A percentile compares a stretch with the other conserved stretches of the same genome.
phyloP scores from a whole-genome alignment of 371 early-diverging fungal genomes.

The Rhizopus stolonifer region DNA sequence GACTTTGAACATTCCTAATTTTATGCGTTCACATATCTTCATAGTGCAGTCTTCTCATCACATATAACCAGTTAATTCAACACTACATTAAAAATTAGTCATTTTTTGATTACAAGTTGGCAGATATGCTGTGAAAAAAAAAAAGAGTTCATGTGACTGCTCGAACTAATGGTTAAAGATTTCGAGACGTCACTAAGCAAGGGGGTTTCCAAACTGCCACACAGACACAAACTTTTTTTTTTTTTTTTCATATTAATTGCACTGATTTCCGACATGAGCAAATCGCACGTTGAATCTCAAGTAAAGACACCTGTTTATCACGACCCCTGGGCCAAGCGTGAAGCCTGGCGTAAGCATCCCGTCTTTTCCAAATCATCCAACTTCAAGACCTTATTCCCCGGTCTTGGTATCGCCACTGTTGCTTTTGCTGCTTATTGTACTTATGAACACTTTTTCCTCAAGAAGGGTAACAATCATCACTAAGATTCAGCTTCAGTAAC shows the following conservation, averaged over 20 bases:
- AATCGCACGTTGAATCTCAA: conserved; percentile 44
- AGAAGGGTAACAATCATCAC: conserved; percentile 43
- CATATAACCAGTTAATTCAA: too few species aligned
- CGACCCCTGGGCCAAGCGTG: conserved; percentile 87
- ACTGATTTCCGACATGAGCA: conserved; percentile 15
- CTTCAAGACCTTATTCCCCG: conserved; percentile 76
- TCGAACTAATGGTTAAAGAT: too few species aligned
- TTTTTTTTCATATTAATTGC: neutral
- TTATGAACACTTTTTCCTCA: conserved; percentile 67
- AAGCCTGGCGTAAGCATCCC: conserved; percentile 83
- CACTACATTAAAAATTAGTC: too few species aligned
- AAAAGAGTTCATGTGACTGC: neutral
- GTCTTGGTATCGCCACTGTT: conserved; percentile 79
- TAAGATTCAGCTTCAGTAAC: too few species aligned
- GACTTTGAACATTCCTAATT: too few species aligned
- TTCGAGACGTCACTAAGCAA: neutral
- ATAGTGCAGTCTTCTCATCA: too few species aligned
- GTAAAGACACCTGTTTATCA: conserved; percentile 37
- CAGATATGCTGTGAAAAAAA: too few species aligned
- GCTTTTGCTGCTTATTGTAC: conserved; percentile 79
- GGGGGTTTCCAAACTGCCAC: too few species aligned
- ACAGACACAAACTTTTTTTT: neutral
- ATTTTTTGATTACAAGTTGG: too few species aligned
- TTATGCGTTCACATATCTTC: too few species aligned
- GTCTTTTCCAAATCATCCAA: conserved; percentile 68